These are phyloP conservation scores for Xylariales sp. DNA, from an alignment of 2,329 filamentous ascomycete species.

Conservation along the genomic window DNA sequence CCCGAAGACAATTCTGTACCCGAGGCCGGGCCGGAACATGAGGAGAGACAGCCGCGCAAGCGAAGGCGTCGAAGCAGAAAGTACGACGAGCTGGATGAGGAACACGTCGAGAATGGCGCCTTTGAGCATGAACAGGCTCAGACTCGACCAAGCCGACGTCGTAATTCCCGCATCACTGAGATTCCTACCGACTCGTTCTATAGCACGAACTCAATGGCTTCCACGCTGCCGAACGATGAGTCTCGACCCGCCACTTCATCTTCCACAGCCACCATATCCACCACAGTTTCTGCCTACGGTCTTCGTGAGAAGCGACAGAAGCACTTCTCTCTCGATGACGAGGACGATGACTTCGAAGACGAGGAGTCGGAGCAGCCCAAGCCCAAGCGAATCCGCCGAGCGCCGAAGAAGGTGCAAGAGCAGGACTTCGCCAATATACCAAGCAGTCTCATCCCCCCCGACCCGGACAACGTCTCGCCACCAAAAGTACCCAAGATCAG, in stretches of 20 bases:
- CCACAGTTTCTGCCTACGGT: slow-evolving; percentile 46
- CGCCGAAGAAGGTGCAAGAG: slow-evolving; percentile 23
- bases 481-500: slow-evolving; percentile 27
- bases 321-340: slow-evolving; percentile 46
- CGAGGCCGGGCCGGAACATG: slow-evolving; percentile 9
- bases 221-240: slow-evolving; percentile 34
- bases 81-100: slow-evolving; percentile 6
- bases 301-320: slow-evolving; percentile 51
- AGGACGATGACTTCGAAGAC: slow-evolving; percentile 32
- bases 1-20: slow-evolving; percentile 15
- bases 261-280: slow-evolving; percentile 46
- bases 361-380: slow-evolving; percentile 20
- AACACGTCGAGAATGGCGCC: slow-evolving; percentile 7
- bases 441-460: slow-evolving; percentile 8
- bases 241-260: slow-evolving; percentile 49
- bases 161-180: slow-evolving; percentile 24
- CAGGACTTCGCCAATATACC: slow-evolving; percentile 16
- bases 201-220: slow-evolving; percentile 30
- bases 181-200: slow-evolving; percentile 38
- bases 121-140: slow-evolving; percentile 10
- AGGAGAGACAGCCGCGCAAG: slow-evolving; percentile 12
- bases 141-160: slow-evolving; percentile 15
- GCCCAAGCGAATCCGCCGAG: slow-evolving; percentile 23
- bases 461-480: slow-evolving; percentile 9
- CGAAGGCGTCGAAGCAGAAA: slow-evolving; percentile 13